Evolutionary conservation across 2,329 filamentous ascomycete species (phyloP).

Genomic region (Tolypocladium capitatum): DNA sequence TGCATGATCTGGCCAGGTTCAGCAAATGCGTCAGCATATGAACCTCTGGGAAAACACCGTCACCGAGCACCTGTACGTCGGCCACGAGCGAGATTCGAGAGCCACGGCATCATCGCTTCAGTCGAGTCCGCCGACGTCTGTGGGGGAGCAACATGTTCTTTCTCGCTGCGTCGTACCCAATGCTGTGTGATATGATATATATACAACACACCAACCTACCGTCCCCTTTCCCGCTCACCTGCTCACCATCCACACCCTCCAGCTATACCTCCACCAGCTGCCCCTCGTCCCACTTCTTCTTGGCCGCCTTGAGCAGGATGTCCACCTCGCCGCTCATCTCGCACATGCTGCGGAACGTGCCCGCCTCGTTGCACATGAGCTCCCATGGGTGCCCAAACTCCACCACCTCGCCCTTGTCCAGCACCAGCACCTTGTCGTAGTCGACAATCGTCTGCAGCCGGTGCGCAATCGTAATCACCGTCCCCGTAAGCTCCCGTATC

Average conservation of each 20-base stretch:
- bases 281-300: slow-evolving; percentile 35
- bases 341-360: slow-evolving; percentile 51
- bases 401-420: slow-evolving; percentile 77
- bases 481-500: slow-evolving; percentile 83
- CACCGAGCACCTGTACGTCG: too few relatives aligned
- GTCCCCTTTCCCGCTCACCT: slow-evolving; percentile 3
- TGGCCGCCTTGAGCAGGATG: slow-evolving; percentile 36
- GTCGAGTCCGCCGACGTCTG: too few relatives aligned
- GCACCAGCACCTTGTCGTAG: slow-evolving; percentile 91
- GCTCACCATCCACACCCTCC: not conserved
- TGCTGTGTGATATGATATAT: too few relatives aligned
- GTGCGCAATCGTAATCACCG: slow-evolving; percentile 93
- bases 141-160: too few relatives aligned
- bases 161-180: too few relatives aligned
- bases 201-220: too few relatives aligned
- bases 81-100: too few relatives aligned
- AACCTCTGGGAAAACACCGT: too few relatives aligned
- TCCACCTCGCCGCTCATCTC: slow-evolving; percentile 49
- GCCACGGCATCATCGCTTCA: too few relatives aligned
- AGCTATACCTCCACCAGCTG: slow-evolving; percentile 20
- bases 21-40: too few relatives aligned
- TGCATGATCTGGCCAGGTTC: too few relatives aligned
- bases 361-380: slow-evolving; percentile 57
- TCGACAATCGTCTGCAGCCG: slow-evolving; percentile 93
- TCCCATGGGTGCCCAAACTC: slow-evolving; percentile 88